These are phyloP conservation scores for Naganishia sp. DNA, from an alignment of 1,284 basidiomycete genomes.

Conservation along the genomic window DNA sequence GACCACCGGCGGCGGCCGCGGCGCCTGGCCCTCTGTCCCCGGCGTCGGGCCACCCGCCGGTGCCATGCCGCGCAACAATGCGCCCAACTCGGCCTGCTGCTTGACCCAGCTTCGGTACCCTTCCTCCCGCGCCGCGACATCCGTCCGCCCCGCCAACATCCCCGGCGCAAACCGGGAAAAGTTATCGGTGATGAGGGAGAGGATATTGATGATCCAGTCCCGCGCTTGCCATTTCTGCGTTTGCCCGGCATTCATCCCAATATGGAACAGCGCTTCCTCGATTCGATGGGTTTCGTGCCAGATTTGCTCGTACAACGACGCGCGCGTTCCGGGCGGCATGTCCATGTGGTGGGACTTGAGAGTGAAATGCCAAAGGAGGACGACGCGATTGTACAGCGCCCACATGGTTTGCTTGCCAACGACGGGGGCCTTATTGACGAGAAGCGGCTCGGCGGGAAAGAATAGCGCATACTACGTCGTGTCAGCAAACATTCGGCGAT, in stretches of 20 bases:
- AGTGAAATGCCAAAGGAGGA: conserved; percentile 38
- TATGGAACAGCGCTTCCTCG: conserved; percentile 31
- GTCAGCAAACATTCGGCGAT: no score
- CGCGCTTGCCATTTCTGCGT: conserved; percentile 39
- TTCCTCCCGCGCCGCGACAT: conserved; percentile 5
- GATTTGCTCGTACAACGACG: conserved; percentile 23
- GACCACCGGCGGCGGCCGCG: conserved; percentile 4
- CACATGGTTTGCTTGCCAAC: conserved; percentile 36
- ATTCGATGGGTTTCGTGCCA: conserved; percentile 32
- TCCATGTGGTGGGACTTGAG: conserved; percentile 6
- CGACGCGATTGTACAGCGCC: conserved; percentile 38
- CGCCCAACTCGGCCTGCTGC: conserved; percentile 15
- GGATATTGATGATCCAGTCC: conserved; percentile 37
- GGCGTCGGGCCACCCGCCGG: not conserved
- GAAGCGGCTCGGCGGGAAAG: conserved; percentile 37
- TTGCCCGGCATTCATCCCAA: conserved; percentile 24
- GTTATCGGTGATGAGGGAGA: conserved; percentile 24
- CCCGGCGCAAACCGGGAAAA: conserved; percentile 24
- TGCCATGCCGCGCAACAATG: conserved; percentile 10
- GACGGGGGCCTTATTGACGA: conserved; percentile 30
- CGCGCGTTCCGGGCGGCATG: conserved; percentile 10
- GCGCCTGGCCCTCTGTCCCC: not conserved
- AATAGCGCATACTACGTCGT: conserved; percentile 39
- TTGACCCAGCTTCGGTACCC: conserved; percentile 25
- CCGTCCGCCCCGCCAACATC: conserved; percentile 24